phyloP scores from a whole-genome alignment of 805 yeast genomes.

The Babjeviella inositovora region DNA sequence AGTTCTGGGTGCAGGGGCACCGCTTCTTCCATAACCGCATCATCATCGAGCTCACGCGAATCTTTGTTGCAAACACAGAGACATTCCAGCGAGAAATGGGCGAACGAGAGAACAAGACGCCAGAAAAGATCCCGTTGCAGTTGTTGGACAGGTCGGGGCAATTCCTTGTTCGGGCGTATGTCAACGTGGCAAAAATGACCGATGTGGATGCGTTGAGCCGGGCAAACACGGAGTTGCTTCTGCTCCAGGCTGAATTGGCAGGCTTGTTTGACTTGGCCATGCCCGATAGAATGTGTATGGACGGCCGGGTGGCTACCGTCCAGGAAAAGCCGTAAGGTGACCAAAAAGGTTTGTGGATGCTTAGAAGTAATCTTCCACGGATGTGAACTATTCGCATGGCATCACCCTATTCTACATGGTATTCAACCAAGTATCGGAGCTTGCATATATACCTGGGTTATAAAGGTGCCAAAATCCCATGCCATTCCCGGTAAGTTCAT shows the following conservation, averaged over 20 bases:
- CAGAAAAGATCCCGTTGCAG: constrained; percentile 8
- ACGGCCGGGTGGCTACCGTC: constrained; percentile 38
- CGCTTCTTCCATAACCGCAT: constrained; percentile 46
- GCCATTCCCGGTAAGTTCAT: too few species aligned
- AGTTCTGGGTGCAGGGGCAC: constrained; percentile 44
- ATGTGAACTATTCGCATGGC: too few species aligned
- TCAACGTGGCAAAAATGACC: constrained; percentile 57
- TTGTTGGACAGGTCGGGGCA: constrained; percentile 36
- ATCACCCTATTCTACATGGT: too few species aligned
- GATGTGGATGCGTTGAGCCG: constrained; percentile 58
- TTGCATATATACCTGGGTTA: too few species aligned
- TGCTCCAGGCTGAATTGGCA: constrained; percentile 45
- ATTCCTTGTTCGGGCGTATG: constrained; percentile 45
- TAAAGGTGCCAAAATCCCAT: too few species aligned
- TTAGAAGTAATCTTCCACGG: too few species aligned
- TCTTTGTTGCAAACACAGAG: constrained; percentile 12
- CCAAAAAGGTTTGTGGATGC: too few species aligned
- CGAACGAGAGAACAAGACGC: constrained; percentile 9
- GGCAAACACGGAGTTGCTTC: constrained; percentile 46
- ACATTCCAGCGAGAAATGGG: constrained; percentile 9
- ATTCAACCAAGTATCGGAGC: too few species aligned
- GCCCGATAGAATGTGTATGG: constrained; percentile 74
- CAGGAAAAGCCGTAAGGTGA: constrained; percentile 1
- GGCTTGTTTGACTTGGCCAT: constrained; percentile 55
- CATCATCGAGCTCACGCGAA: constrained; percentile 40